Conservation (phyloP, 2,329 filamentous ascomycete species). For the Hymenoscyphus occultus region DNA sequence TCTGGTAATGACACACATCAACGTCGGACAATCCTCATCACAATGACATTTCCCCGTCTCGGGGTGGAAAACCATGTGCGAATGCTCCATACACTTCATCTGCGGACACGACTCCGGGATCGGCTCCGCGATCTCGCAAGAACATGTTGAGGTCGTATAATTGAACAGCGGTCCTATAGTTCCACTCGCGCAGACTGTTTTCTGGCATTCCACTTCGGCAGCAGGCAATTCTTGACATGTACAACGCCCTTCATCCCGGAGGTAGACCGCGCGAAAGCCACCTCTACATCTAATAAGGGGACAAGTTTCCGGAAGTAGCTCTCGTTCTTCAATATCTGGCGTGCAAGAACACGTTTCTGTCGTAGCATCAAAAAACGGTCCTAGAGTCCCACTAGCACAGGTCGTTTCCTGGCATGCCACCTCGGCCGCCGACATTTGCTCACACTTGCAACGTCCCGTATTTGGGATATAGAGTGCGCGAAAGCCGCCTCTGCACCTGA, state of each 20-base stretch:
- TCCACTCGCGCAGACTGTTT: slow-evolving; percentile 15
- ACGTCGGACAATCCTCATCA: slow-evolving; percentile 22
- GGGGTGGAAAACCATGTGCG: slow-evolving; percentile 24
- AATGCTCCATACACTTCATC: slow-evolving; percentile 21
- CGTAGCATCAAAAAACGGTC: slow-evolving; percentile 19
- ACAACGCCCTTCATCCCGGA: not conserved
- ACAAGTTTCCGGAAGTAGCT: slow-evolving; percentile 15
- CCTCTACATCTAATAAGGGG: slow-evolving; percentile 10
- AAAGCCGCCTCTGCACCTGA: slow-evolving; percentile 5
- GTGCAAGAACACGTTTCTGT: slow-evolving; percentile 21
- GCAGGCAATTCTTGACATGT: not conserved
- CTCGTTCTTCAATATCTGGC: slow-evolving; percentile 6
- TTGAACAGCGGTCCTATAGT: slow-evolving; percentile 14
- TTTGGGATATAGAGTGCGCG: not conserved
- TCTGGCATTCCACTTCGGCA: not conserved
- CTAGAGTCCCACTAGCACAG: too few relatives aligned
- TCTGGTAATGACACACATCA: slow-evolving; percentile 22
- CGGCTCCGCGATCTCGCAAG: slow-evolving; percentile 19
- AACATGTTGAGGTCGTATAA: slow-evolving; percentile 18
- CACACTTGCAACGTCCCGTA: not conserved
- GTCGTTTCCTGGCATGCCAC: not conserved
- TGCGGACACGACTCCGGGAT: slow-evolving; percentile 19
- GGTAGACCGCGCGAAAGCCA: not conserved
- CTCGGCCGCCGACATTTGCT: not conserved
- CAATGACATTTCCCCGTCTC: slow-evolving; percentile 23